These are phyloP conservation scores for Ogataea saltuana DNA, from an alignment of 805 yeast species.

Conservation along the genomic window DNA sequence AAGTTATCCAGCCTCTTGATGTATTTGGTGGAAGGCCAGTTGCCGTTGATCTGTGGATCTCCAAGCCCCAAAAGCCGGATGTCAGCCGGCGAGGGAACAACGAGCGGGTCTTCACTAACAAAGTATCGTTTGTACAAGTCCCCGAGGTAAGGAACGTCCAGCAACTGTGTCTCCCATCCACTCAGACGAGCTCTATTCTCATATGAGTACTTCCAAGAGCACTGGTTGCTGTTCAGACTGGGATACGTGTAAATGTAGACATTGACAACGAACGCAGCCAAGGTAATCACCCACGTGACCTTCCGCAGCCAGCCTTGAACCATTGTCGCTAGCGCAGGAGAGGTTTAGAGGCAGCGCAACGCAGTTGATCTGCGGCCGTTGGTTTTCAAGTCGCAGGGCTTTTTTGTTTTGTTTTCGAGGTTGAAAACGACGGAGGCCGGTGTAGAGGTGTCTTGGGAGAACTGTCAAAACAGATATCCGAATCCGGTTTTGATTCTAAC, in stretches of 20 bases:
- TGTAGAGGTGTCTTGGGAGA: too few species aligned
- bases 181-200: slow-evolving; percentile 25
- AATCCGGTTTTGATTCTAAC: too few species aligned
- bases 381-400: too few species aligned
- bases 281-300: slow-evolving; percentile 33
- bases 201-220: slow-evolving; percentile 57
- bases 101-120: slow-evolving; percentile 22
- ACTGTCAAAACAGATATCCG: too few species aligned
- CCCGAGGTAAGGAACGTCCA: slow-evolving; percentile 36
- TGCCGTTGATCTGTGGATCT: slow-evolving; percentile 96
- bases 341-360: too few species aligned
- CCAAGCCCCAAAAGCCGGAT: slow-evolving; percentile 82
- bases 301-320: slow-evolving; percentile 7
- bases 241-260: slow-evolving; percentile 77
- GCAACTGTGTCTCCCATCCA: slow-evolving; percentile 15
- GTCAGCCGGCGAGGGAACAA: slow-evolving; percentile 20
- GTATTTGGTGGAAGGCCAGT: slow-evolving; percentile 68
- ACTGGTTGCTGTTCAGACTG: slow-evolving; percentile 50
- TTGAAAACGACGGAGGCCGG: too few species aligned
- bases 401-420: too few species aligned
- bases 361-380: too few species aligned
- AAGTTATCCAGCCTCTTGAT: slow-evolving; percentile 76
- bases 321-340: slow-evolving; percentile 10
- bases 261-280: slow-evolving; percentile 50
- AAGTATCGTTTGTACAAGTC: slow-evolving; percentile 36